Base-by-base conservation (phyloP, 106 monocot species). In the Alisma plantagoaquatica region DNA sequence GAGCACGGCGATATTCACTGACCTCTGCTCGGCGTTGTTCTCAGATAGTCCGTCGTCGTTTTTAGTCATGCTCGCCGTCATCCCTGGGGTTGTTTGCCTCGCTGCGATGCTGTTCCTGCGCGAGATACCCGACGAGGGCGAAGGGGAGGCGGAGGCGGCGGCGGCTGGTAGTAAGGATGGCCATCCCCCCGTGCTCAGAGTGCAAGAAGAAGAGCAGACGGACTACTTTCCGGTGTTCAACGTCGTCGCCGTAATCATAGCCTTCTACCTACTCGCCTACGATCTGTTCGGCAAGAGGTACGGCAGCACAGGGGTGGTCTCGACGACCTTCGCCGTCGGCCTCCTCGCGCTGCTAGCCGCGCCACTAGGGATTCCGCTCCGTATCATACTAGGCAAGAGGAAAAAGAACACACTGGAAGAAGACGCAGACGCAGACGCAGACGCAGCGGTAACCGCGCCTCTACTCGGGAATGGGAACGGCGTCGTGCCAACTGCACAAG, bases 1-100 rank as follows among this genome's bases (percentile, higher is more conserved):
- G 19, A 94, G 87, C 80, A 94, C 93, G 9, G 93, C 93, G 43
- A 81, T 94, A 66, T 94, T 94, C 77, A 94, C 93, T 33, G 87
- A 94, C 27, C 46, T 94, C 63, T 84, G 80, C 73, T 68, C 93
- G 1, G 87, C 87, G 3, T 70, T 94, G 11, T 94, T 94, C 64
- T 54, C 72, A 53, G 70, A 80, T 56, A 60, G 76, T 58, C 87
- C 87, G 21, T n/a, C n/a, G n/a, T n/a, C n/a, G n/a, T n/a, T n/a
- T n/a, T n/a, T n/a, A n/a, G n/a, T n/a, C n/a, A n/a, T n/a, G n/a
- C n/a, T n/a, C n/a, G n/a, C n/a, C n/a, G n/a, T n/a, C n/a, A n/a
- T n/a, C n/a, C n/a, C n/a, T n/a, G n/a, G n/a, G n/a, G n/a, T n/a
- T n/a, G n/a, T n/a, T n/a, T n/a, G n/a, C n/a, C n/a, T n/a, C n/a